These are phyloP conservation scores for Tuctoria greenei DNA, from an alignment of 176 grass and related monocot species.

Conservation along the genomic window DNA sequence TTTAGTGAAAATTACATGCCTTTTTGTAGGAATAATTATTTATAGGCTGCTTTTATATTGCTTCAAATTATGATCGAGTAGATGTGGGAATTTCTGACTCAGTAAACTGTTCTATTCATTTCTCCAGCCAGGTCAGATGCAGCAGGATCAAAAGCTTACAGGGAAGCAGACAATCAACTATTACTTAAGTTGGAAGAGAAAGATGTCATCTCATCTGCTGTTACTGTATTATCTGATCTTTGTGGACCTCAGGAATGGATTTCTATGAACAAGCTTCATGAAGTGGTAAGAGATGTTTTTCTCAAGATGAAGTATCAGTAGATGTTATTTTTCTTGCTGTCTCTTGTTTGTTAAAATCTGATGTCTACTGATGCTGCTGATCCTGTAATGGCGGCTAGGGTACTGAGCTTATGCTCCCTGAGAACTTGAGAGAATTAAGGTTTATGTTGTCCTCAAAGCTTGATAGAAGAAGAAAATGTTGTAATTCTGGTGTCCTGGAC, in stretches of 20 bases:
- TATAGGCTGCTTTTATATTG: background rate
- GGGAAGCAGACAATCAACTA: slow-evolving; percentile 68
- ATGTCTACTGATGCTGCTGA: background rate
- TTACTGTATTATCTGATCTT: slow-evolving; percentile 65
- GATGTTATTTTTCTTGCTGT: background rate
- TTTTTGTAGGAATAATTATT: background rate
- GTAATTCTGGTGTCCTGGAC: too few species aligned
- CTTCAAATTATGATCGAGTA: slow-evolving; percentile 5
- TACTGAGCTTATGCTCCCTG: too few species aligned
- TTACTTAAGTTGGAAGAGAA: slow-evolving; percentile 88
- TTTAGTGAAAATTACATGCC: background rate
- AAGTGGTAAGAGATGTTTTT: slow-evolving; percentile 50
- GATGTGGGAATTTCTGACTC: slow-evolving; percentile 6
- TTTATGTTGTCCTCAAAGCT: too few species aligned
- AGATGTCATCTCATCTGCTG: slow-evolving; percentile 78
- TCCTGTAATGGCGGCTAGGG: too few species aligned
- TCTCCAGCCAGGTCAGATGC: slow-evolving; percentile 41
- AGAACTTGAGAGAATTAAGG: too few species aligned
- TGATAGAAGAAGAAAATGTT: too few species aligned
- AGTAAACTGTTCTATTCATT: slow-evolving; percentile 1
- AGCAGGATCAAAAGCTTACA: slow-evolving; percentile 49
- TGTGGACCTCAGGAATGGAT: slow-evolving; percentile 65
- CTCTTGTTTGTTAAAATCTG: background rate
- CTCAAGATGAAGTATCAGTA: background rate
- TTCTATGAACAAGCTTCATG: slow-evolving; percentile 73